Base-by-base conservation (phyloP, 345 rosid genomes). In the Kernera saxatilis region DNA sequence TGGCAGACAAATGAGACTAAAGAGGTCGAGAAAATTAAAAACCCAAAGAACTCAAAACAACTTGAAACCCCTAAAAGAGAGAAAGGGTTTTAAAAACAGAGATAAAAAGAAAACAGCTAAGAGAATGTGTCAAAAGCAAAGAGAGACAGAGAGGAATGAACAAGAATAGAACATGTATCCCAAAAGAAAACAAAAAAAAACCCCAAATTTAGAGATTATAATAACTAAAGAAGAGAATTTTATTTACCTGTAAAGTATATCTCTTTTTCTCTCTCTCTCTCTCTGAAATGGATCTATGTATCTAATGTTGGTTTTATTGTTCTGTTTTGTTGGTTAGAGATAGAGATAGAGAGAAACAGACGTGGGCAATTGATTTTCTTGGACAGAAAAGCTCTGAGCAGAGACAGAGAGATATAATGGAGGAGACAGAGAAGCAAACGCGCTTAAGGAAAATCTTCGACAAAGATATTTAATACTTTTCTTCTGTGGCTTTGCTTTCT, bases 391-490 rank as follows among this genome's bases (percentile, higher is more conserved):
- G 73, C 46, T 67, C 40, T 22, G 73, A 41, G 49, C 37, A 30
- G 25, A 69, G 37, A 61, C 51, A 73, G 63, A 68, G 69, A 76
- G 55, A 58, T 56, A 43, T 32, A 73, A 14, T 53, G 74, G 75
- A 45, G 49, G 74, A 69, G 75, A 63, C 75, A 69, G 79, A 75
- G 79, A 69, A 9, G 71, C 74, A 51, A 68, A 75, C 79, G 71
- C 75, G 79, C 27, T 69, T 69, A 54, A 44, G 30, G 30, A 67
- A 60, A 48, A 60, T 59, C 71, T 65, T 65, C 26, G 29, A 74
- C 62, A 52, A 29, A 37, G 27, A 55, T 61, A 13, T 45, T 53
- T 26, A 25, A 22, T 41, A 12, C 23, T 32, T 15, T 29, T 22
- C 2, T 14, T 18, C 15, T 71, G 19, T 40, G 32, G 30, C 12